These are phyloP conservation scores for Cadophora gregata DNA, from an alignment of 2,329 filamentous ascomycete species.

Conservation along the genomic window DNA sequence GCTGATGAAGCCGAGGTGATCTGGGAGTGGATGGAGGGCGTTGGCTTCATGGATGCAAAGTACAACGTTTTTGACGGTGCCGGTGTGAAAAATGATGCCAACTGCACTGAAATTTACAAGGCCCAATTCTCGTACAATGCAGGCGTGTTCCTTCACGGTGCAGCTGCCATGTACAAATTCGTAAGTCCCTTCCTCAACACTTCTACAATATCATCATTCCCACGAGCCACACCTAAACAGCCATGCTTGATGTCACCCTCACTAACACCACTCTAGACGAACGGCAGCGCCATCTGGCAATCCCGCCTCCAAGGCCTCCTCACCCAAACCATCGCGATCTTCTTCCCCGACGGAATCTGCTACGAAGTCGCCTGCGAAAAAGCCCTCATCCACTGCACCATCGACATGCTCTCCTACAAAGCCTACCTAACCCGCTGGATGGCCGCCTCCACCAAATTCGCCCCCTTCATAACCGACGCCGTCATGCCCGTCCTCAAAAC, in stretches of 20 bases:
- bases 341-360: conserved; percentile 49
- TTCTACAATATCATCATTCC: no score
- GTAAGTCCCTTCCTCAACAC: conserved; percentile 42
- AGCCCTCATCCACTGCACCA: conserved; percentile 60
- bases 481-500: conserved; percentile 58
- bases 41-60: conserved; percentile 62
- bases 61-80: conserved; percentile 64
- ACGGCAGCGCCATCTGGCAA: conserved; percentile 45
- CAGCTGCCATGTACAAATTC: conserved; percentile 53
- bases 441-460: conserved; percentile 61
- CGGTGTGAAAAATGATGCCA: conserved; percentile 37
- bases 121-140: conserved; percentile 73
- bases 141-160: conserved; percentile 67
- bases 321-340: conserved; percentile 43
- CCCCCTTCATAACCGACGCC: conserved; percentile 57
- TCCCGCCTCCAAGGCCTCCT: conserved; percentile 43
- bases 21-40: conserved; percentile 69
- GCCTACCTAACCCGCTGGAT: conserved; percentile 67
- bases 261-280: conserved; percentile 47
- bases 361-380: conserved; percentile 69
- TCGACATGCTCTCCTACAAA: conserved; percentile 70
- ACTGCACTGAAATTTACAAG: conserved; percentile 62
- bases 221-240: no score
- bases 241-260: background rate
- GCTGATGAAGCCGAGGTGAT: conserved; percentile 73